phyloP scores from a whole-genome alignment of 2,329 filamentous ascomycete genomes.

The Trichoderma oligosporum region DNA sequence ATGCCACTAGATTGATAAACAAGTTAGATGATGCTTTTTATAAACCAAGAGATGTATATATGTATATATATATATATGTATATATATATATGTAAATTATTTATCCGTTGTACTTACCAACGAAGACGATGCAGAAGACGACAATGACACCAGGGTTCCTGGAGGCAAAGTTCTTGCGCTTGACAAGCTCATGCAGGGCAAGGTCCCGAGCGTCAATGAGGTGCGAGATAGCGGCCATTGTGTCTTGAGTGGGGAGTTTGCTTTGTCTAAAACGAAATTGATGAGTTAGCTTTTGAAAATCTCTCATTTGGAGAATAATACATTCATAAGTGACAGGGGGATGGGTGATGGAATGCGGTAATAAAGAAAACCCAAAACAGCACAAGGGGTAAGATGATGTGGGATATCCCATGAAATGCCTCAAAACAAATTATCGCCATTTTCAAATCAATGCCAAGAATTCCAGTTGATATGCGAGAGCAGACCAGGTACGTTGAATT shows the following conservation, averaged over 20 bases:
- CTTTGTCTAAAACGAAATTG: neutral
- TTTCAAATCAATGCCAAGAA: conserved; percentile 4
- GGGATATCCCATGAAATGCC: conserved; percentile 13
- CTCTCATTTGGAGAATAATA: conserved; percentile 9
- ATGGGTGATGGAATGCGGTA: neutral
- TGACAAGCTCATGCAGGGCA: conserved; percentile 37
- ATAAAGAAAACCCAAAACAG: neutral
- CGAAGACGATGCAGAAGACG: conserved; percentile 42
- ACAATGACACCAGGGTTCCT: conserved; percentile 40
- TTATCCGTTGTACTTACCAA: conserved; percentile 36
- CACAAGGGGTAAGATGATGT: neutral
- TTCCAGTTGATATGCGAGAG: neutral
- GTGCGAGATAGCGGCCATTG: conserved; percentile 41
- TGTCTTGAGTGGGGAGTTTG: conserved; percentile 26
- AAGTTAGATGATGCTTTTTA: conserved; percentile 21
- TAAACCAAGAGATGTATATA: too few relatives aligned
- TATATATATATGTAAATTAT: neutral
- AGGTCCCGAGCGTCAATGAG: conserved; percentile 37
- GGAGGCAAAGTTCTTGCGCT: conserved; percentile 43
- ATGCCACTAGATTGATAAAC: conserved; percentile 29
- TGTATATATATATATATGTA: neutral
- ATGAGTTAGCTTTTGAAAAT: neutral
- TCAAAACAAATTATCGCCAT: neutral
- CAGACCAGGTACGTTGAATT: neutral
- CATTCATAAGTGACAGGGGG: neutral